Conservation (phyloP, 2,329 filamentous ascomycete species). For the Fusarium torulosum region DNA sequence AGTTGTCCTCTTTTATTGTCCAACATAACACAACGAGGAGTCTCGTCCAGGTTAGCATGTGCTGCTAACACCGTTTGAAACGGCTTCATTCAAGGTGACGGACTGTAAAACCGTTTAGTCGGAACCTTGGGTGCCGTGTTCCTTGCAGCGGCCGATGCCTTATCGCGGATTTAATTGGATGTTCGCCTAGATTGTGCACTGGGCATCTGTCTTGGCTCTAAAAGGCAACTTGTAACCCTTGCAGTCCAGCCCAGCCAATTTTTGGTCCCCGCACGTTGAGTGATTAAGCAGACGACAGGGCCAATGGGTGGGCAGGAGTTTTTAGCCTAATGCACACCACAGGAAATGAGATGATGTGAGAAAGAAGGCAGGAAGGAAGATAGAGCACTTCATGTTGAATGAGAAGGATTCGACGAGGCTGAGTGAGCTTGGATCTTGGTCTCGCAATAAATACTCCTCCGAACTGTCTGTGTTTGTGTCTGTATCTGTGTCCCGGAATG, state of each 20-base stretch:
- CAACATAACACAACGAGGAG: not conserved
- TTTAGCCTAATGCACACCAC: slow-evolving; percentile 9
- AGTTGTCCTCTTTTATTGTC: not conserved
- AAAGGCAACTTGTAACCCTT: slow-evolving; percentile 22
- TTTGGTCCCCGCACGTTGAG: slow-evolving; percentile 9
- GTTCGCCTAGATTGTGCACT: not conserved
- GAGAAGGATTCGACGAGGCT: not conserved
- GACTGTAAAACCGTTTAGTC: slow-evolving; percentile 6
- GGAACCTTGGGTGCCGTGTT: slow-evolving; percentile 6
- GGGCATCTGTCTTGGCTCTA: slow-evolving; percentile 21
- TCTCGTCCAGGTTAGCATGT: slow-evolving; percentile 2
- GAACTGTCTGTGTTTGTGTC: not conserved
- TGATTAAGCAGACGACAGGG: slow-evolving; percentile 11
- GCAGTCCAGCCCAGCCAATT: slow-evolving; percentile 3
- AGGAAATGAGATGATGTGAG: slow-evolving; percentile 24
- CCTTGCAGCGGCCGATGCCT: slow-evolving; percentile 30
- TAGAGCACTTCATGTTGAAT: not conserved
- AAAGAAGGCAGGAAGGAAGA: not conserved
- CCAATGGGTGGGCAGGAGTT: slow-evolving; percentile 2
- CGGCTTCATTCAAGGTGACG: not conserved
- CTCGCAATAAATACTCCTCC: not conserved
- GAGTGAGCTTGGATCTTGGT: not conserved
- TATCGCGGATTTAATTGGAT: slow-evolving; percentile 14
- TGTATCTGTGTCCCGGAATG: slow-evolving; percentile 1
- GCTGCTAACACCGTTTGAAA: slow-evolving; percentile 15